Base-by-base conservation (phyloP, 1,284 basidiomycete species). In the Wallemia mellicola region DNA sequence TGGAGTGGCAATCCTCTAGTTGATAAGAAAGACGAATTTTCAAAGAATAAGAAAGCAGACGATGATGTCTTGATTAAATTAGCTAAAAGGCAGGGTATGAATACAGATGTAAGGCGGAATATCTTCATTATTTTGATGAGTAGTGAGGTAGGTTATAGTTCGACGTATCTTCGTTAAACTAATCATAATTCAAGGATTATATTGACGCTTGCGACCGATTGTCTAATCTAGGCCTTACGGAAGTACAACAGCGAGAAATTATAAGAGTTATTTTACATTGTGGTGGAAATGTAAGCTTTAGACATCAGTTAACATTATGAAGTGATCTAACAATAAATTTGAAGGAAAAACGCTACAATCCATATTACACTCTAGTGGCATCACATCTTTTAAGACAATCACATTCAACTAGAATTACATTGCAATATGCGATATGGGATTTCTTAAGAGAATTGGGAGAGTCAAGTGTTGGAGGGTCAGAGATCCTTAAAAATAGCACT, bases 371-470 rank as follows among this genome's bases (percentile, higher is more conserved):
- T 1, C 79, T 99, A 25, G 80, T 98, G 57, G 76, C 76, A 5
- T 80, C 85, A 0, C 82, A 86, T 64, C 62, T 69, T 14, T 64
- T 66, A 56, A 62, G 62, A 9, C 66, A 68, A 59, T 70, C 71
- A 1, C 73, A 74, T 61, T 80, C 82, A 5, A 83, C 89, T 66
- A 82, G 80, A 64, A 83, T 98, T 64, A 96, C 94, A 0, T 73
- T 98, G 48, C 94, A 96, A 67, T 99, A 88, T 70, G 87, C 82
- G 64, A 72, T 98, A 5, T 99, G 94, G 94, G 94, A 99, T 69
- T 91, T 96, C 67, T 71, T 98, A 30, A 82, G 92, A 11, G 86
- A 87, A 63, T 73, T 98, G 27, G 89, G 88, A 19, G 86, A 95
- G 70, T 77, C 73, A 19, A 76, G 73, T 38, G 84, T 91, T 28